phyloP scores from a whole-genome alignment of 2,329 filamentous ascomycete genomes.

The Leptographium lundbergii region DNA sequence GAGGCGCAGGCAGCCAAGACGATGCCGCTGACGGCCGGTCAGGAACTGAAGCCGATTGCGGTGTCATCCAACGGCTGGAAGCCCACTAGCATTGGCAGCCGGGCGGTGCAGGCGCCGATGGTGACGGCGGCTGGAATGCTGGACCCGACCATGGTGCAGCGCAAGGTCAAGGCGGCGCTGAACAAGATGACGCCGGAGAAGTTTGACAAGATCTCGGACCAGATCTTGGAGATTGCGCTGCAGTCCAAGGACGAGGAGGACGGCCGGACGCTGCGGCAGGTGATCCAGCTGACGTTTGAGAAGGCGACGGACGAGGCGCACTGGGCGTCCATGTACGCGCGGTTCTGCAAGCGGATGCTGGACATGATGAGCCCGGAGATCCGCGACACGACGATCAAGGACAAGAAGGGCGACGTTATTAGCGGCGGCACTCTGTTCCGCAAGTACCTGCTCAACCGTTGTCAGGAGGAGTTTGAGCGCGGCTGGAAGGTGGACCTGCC shows the following conservation, averaged over 20 bases:
- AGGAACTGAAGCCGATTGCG: slow-evolving; percentile 69
- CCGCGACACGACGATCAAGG: slow-evolving; percentile 85
- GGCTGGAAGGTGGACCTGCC: slow-evolving; percentile 90
- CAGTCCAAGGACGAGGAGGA: slow-evolving; percentile 95
- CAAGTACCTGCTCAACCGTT: slow-evolving; percentile 96
- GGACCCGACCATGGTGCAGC: slow-evolving; percentile 86
- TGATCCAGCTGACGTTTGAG: slow-evolving; percentile 98
- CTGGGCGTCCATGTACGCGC: slow-evolving; percentile 98
- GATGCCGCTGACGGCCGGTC: slow-evolving; percentile 81
- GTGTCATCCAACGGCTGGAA: slow-evolving; percentile 76
- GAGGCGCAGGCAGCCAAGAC: slow-evolving; percentile 65
- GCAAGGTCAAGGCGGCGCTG: slow-evolving; percentile 94
- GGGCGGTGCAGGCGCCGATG: slow-evolving; percentile 23
- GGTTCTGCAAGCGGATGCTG: slow-evolving; percentile 96
- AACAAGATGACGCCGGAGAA: slow-evolving; percentile 99
- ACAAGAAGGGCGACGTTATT: slow-evolving; percentile 79
- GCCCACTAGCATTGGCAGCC: slow-evolving; percentile 54
- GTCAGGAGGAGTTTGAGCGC: slow-evolving; percentile 96
- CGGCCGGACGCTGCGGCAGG: slow-evolving; percentile 86
- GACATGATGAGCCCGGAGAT: slow-evolving; percentile 91
- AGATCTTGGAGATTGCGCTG: slow-evolving; percentile 82
- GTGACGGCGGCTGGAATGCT: slow-evolving; percentile 45
- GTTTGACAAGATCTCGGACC: slow-evolving; percentile 88
- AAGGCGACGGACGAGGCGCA: slow-evolving; percentile 97
- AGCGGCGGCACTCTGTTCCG: slow-evolving; percentile 90